Conservation (phyloP, 2,329 filamentous ascomycete genomes). For the Davidsoniella eucalypti region DNA sequence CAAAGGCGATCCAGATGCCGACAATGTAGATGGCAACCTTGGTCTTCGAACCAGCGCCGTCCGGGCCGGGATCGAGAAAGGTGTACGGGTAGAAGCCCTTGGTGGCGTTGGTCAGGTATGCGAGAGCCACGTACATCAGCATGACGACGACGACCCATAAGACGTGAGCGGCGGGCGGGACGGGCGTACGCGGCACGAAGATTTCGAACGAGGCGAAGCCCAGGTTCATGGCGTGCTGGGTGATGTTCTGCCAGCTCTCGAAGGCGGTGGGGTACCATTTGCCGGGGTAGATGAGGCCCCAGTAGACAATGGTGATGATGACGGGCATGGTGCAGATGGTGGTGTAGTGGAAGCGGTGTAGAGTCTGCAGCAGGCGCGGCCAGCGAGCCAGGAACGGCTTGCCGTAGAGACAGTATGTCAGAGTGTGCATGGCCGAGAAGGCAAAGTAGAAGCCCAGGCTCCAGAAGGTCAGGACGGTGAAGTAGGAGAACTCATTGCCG, state of each 20-base stretch:
- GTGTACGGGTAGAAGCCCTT: conserved; percentile 60
- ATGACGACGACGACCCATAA: conserved; percentile 53
- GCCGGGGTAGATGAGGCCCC: conserved; percentile 40
- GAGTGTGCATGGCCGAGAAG: conserved; percentile 50
- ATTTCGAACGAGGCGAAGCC: conserved; percentile 63
- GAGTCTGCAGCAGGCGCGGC: conserved; percentile 44
- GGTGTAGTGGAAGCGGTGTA: conserved; percentile 49
- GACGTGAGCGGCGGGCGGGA: conserved; percentile 46
- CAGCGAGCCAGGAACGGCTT: conserved; percentile 39
- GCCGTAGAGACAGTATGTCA: conserved; percentile 42
- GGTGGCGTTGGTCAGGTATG: conserved; percentile 54
- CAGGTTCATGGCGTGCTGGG: conserved; percentile 60
- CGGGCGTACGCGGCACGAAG: conserved; percentile 45
- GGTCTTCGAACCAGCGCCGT: conserved; percentile 28
- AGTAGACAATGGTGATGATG: conserved; percentile 56
- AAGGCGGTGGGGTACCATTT: conserved; percentile 36
- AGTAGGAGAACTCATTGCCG: conserved; percentile 55
- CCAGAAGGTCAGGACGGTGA: conserved; percentile 72
- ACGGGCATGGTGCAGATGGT: conserved; percentile 47
- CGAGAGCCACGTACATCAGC: conserved; percentile 53
- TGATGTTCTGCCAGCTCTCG: conserved; percentile 47
- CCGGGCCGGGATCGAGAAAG: conserved; percentile 49
- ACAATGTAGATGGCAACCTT: conserved; percentile 49
- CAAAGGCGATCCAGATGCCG: conserved; percentile 35
- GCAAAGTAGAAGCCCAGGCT: conserved; percentile 66